These are phyloP conservation scores for Cubamyces lactineus DNA, from an alignment of 768 basidiomycete species.

Conservation along the genomic window DNA sequence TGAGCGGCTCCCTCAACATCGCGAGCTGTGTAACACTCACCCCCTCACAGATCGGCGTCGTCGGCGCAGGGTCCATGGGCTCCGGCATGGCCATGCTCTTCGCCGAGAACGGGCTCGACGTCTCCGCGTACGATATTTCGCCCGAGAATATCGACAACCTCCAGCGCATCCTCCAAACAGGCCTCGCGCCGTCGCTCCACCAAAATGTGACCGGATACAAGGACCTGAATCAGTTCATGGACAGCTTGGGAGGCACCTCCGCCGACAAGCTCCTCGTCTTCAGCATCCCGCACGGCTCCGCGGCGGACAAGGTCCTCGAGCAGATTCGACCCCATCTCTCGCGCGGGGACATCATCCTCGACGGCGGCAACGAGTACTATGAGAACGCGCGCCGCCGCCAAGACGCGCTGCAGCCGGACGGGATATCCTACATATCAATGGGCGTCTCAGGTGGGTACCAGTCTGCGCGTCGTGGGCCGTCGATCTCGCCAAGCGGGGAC, in stretches of 20 bases:
- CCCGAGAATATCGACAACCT: constrained; percentile 24
- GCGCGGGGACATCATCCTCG: constrained; percentile 31
- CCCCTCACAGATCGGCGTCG: constrained; percentile 25
- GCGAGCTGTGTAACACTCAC: too few relatives aligned
- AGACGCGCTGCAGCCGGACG: constrained; percentile 13
- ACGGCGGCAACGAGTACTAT: constrained; percentile 32
- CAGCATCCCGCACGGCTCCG: constrained; percentile 31
- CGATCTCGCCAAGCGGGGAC: constrained; percentile 29
- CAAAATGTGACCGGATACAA: constrained; percentile 25
- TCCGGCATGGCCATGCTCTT: constrained; percentile 32
- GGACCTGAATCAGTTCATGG: constrained; percentile 25
- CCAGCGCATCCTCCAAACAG: constrained; percentile 1
- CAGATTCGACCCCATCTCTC: constrained; percentile 16
- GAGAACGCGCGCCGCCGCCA: constrained; percentile 26
- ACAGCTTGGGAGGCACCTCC: constrained; percentile 20
- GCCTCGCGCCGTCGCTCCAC: constrained; percentile 19
- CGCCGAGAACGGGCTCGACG: constrained; percentile 27
- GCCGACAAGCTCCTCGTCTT: constrained; percentile 29
- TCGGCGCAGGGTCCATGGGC: constrained; percentile 33
- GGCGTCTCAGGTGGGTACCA: constrained; percentile 31
- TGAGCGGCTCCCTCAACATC: too few relatives aligned
- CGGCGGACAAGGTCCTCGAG: constrained; percentile 25
- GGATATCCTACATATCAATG: constrained; percentile 28
- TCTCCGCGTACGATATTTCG: constrained; percentile 28
- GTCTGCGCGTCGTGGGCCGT: constrained; percentile 28